phyloP scores from a whole-genome alignment of 208 protist genomes.

The Ichthyophonus hoferi region DNA sequence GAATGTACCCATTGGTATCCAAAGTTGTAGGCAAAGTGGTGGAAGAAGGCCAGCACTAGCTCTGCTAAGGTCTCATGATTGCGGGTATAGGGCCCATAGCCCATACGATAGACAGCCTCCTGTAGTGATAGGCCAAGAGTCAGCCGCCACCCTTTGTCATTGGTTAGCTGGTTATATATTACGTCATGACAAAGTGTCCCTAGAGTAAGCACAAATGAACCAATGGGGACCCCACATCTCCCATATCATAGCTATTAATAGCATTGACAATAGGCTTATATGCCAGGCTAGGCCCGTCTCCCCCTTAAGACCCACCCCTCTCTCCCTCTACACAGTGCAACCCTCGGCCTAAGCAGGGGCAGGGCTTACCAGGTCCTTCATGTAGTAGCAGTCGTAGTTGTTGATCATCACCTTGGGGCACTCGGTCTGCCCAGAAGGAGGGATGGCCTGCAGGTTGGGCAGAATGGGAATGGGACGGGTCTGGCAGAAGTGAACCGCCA shows the following conservation, averaged over 20 bases:
- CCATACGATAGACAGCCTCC: constrained; percentile 17
- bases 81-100: constrained; percentile 23
- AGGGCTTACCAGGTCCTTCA: constrained; percentile 6
- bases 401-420: constrained; percentile 11
- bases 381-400: constrained; percentile 11
- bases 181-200: too few relatives aligned
- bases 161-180: too few relatives aligned
- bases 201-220: too few relatives aligned
- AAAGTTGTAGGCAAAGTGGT: constrained; percentile 59
- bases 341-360: too few relatives aligned
- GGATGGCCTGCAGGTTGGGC: constrained; percentile 52
- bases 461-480: constrained; percentile 40
- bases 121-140: too few relatives aligned
- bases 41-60: constrained; percentile 61
- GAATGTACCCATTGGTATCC: constrained; percentile 43
- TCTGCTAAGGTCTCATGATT: constrained; percentile 45
- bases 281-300: too few relatives aligned
- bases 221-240: too few relatives aligned
- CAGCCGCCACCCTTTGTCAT: too few relatives aligned
- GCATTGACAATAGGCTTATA: too few relatives aligned
- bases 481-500: constrained; percentile 55
- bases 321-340: too few relatives aligned
- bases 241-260: too few relatives aligned
- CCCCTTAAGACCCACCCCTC: too few relatives aligned
- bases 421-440: background rate